Base-by-base conservation (phyloP, 352 stramenopile species). In the Thraustochytrium striatum region DNA sequence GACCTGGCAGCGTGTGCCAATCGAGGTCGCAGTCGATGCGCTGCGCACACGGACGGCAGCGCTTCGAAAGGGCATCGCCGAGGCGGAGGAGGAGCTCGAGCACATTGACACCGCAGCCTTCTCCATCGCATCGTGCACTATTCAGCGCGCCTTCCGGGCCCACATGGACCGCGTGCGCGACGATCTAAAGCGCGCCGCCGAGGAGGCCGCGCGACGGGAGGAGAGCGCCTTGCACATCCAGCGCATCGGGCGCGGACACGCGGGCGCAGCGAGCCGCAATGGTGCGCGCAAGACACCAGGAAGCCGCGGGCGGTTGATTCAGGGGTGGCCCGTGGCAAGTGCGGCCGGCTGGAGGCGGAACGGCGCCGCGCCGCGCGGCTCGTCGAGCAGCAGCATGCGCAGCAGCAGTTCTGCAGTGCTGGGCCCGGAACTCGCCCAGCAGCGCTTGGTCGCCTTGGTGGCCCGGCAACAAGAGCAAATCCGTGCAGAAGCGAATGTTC, bases 1-100 rank as follows among this genome's bases (percentile, higher is more conserved):
- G 32, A 32, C 25, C 7, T 75, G 65, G 65, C 65, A 75, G 65
- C 65, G 65, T 28, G 41, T 75, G 19, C 32, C 65, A 7, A 3
- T 61, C n/a, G 19, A n/a, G 16, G 28, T 61, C 8, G 61, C 61
- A 16, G 43, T 53, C 3, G 61, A n/a, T 36, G 11, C 38, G 61
- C 32, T 47, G 11, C 9, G 9, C 21, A 30, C 36, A 16, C 55
- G 30, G n/a, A 61, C 39, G 0, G 25, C 61, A 3, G 61, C 43
- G 7, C n/a, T 16, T 25, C 16, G n/a, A 9, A 25, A 70, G 32
- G 25, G 43, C 65, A 43, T 3, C 21, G 32, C 11, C 25, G 43
- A 58, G 1, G 62, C 33, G 9, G 8, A 33, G 13, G 62, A 65
- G 65, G 65, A 75, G 47, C n/a, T 75, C 32, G 50, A 58, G 28